These are phyloP conservation scores for Neoarthrinium moseri DNA, from an alignment of 2,329 filamentous ascomycete genomes.

Conservation along the genomic window DNA sequence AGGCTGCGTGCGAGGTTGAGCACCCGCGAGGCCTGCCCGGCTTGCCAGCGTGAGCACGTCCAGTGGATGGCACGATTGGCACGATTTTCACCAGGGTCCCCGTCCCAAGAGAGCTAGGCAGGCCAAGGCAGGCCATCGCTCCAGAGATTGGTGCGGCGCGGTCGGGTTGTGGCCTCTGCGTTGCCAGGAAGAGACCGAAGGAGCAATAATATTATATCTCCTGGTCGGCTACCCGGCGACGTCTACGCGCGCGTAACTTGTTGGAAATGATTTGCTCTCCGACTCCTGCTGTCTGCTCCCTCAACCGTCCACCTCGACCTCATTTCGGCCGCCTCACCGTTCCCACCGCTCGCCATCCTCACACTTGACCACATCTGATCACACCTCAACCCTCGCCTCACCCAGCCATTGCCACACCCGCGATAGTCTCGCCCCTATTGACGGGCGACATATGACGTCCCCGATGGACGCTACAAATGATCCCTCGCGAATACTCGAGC, in stretches of 20 bases:
- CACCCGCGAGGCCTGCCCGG: too few relatives aligned
- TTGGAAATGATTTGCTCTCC: constrained; percentile 8
- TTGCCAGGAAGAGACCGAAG: not conserved
- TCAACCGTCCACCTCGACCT: constrained; percentile 7
- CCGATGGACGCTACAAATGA: constrained; percentile 13
- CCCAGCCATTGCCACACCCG: not conserved
- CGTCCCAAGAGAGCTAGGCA: constrained; percentile 1
- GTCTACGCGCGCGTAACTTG: constrained; percentile 5
- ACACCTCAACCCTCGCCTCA: not conserved
- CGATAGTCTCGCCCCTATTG: constrained; percentile 4
- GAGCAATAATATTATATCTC: constrained; percentile 2
- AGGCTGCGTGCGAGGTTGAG: not conserved
- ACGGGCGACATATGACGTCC: not conserved
- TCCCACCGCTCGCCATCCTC: constrained; percentile 2
- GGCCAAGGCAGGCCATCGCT: not conserved
- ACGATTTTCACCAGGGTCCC: constrained; percentile 9
- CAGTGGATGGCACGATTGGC: not conserved
- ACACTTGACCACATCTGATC: constrained; percentile 3
- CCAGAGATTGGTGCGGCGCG: constrained; percentile 2
- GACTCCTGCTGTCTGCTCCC: constrained; percentile 1
- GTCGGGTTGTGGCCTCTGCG: constrained; percentile 3
- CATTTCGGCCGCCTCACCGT: constrained; percentile 7
- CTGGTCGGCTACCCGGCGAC: constrained; percentile 6
- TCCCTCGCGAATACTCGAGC: constrained; percentile 28
- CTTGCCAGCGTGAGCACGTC: too few relatives aligned